Evolutionary conservation across 2,329 filamentous ascomycete genomes (phyloP).

Genomic region (Penicillium psychrosexuale): DNA sequence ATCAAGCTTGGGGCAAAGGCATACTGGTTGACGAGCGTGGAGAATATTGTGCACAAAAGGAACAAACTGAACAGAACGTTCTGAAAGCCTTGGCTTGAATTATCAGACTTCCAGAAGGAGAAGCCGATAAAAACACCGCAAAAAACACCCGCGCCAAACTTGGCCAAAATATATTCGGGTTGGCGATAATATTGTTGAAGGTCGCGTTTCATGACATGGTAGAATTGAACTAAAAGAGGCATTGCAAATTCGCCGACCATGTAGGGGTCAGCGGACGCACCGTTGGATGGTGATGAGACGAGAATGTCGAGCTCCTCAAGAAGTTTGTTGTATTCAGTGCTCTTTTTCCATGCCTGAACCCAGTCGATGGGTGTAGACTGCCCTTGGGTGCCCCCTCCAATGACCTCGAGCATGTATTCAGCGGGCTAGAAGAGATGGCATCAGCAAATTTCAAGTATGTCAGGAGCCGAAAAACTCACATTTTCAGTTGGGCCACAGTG

Average conservation of each 20-base stretch:
- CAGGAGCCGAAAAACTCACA: background rate
- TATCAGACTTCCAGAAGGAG: slow-evolving; percentile 68
- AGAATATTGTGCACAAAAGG: slow-evolving; percentile 60
- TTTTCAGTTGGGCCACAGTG: slow-evolving; percentile 61
- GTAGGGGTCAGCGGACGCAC: slow-evolving; percentile 21
- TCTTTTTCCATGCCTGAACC: slow-evolving; percentile 60
- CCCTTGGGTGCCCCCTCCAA: slow-evolving; percentile 37
- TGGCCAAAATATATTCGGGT: slow-evolving; percentile 80
- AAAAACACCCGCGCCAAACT: slow-evolving; percentile 61
- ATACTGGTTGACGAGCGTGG: slow-evolving; percentile 49
- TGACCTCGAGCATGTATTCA: slow-evolving; percentile 67
- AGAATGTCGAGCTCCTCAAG: slow-evolving; percentile 54
- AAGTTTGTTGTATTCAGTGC: slow-evolving; percentile 53
- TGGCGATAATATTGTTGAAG: slow-evolving; percentile 87
- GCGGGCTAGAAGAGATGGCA: slow-evolving; percentile 47
- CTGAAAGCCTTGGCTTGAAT: slow-evolving; percentile 71
- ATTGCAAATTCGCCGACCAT: slow-evolving; percentile 71
- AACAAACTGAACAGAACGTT: slow-evolving; percentile 84
- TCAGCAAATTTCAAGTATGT: background rate
- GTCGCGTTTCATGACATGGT: slow-evolving; percentile 64
- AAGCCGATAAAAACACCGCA: slow-evolving; percentile 72
- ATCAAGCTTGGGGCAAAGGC: slow-evolving; percentile 71
- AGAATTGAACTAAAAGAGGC: slow-evolving; percentile 62
- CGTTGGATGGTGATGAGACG: slow-evolving; percentile 52
- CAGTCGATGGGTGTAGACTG: slow-evolving; percentile 49